Conservation (phyloP, 2,329 filamentous ascomycete genomes). For the Ophiostoma ips region DNA sequence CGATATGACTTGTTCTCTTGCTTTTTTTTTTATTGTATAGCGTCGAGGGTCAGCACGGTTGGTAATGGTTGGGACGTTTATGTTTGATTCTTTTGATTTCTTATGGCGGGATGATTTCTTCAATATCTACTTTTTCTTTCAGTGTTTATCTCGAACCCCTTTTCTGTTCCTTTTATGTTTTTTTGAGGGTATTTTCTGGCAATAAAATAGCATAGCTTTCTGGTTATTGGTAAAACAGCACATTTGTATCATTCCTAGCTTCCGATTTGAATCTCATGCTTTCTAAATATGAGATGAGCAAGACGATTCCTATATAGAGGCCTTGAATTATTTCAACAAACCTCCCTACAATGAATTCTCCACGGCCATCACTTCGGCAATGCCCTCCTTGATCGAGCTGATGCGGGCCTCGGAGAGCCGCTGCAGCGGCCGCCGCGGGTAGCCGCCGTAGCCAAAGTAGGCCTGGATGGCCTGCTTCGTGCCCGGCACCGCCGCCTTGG, state of each 20-base stretch:
- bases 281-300: too few relatives aligned
- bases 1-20: not conserved
- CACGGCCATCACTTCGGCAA: slow-evolving; percentile 50
- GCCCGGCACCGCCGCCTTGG: slow-evolving; percentile 71
- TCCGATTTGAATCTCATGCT: not conserved
- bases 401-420: slow-evolving; percentile 44
- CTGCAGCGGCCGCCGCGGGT: slow-evolving; percentile 59
- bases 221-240: too few relatives aligned
- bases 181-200: too few relatives aligned
- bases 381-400: slow-evolving; percentile 38
- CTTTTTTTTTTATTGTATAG: too few relatives aligned
- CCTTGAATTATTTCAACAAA: too few relatives aligned
- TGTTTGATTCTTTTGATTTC: not conserved
- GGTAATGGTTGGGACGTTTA: not conserved
- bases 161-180: not conserved
- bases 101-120: not conserved
- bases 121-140: not conserved
- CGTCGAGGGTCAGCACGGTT: not conserved
- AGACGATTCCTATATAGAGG: too few relatives aligned
- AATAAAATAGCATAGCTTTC: too few relatives aligned
- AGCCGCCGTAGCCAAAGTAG: slow-evolving; percentile 70
- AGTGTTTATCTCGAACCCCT: not conserved
- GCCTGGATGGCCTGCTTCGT: slow-evolving; percentile 72
- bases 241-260: too few relatives aligned
- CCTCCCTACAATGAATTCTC: slow-evolving; percentile 27